Evolutionary conservation across 345 rosid species (phyloP).

Genomic region (Ceriops decandra): DNA sequence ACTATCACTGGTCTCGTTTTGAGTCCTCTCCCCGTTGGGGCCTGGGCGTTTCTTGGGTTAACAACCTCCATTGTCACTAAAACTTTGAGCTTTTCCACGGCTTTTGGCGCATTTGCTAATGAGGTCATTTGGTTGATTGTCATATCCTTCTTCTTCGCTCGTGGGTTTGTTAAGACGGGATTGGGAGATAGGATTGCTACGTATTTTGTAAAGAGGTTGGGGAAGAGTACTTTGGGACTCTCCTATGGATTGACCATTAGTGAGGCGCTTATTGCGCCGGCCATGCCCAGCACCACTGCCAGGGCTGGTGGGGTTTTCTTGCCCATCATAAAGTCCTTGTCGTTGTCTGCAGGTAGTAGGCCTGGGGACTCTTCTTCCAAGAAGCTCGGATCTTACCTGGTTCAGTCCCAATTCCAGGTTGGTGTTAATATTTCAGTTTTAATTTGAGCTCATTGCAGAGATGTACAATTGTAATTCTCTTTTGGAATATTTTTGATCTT

Average conservation of each 20-base stretch:
- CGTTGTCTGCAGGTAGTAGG: constrained; percentile 73
- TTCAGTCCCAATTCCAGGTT: constrained; percentile 90
- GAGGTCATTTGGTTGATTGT: constrained; percentile 96
- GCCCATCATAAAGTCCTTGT: constrained; percentile 80
- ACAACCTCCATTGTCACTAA: constrained; percentile 70
- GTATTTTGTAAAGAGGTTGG: constrained; percentile 89
- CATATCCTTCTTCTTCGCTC: constrained; percentile 97
- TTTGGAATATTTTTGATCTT: not conserved
- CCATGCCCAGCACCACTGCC: constrained; percentile 96
- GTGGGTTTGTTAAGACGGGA: constrained; percentile 94
- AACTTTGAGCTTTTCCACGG: constrained; percentile 68
- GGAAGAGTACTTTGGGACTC: constrained; percentile 84
- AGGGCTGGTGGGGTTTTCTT: constrained; percentile 93
- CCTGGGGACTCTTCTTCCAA: constrained; percentile 69
- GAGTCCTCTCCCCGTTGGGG: constrained; percentile 88
- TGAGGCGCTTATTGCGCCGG: constrained; percentile 90
- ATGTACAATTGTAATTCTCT: not conserved
- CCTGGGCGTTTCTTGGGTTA: constrained; percentile 91
- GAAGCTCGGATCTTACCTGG: constrained; percentile 77
- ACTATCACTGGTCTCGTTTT: constrained; percentile 87
- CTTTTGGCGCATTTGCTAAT: constrained; percentile 82
- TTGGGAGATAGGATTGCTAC: constrained; percentile 93
- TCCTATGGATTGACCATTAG: constrained; percentile 85
- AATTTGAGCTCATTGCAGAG: not conserved
- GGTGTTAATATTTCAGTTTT: not conserved